Evolutionary conservation across 148 eudicot genomes (phyloP), one percentile per base, ranked within the genome.

Genomic region (Diospyros kaki): DNA sequence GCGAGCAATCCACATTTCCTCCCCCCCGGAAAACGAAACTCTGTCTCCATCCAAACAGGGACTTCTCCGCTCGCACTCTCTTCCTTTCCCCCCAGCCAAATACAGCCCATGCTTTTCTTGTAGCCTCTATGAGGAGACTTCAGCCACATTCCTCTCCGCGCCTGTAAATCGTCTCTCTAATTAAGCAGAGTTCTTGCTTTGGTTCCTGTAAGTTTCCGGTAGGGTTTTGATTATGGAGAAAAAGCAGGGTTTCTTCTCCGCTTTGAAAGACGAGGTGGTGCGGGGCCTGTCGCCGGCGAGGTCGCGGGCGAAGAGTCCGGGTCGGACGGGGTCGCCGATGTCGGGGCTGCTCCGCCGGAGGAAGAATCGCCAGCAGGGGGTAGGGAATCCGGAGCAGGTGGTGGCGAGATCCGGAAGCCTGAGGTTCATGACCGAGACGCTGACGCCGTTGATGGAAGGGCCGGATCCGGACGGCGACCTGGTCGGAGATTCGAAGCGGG

Each of bases 271-370:
- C 0, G 98, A 91, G 42, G 92, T 93, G 0, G 88, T 93, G 5
- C 69, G 98, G 5, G 94, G 98, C 0, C 76, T 93, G 17, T 93
- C 98, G 2, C 98, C 98, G 53, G 84, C 79, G 42, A 86, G 90
- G 81, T 87, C 93, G n/a, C 84, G 97, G 39, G 60, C 87, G 2
- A 84, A 69, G 60, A 81, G 83, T 54, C 93, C 89, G 59, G 88
- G 79, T 14, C 71, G 91, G 64, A 77, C 78, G 67, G 79, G 75
- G 62, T 90, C 95, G 38, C 91, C 97, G 55, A 88, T 92, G 85
- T 40, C 91, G 9, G 79, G 84, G 0, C 71, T 93, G 8, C 83
- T 86, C 51, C 75, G 88, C 14, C 76, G 88, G 64, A 78, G 69
- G 80, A 87, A 81, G 76, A 58, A 14, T 15, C 75, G 41, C 81